phyloP scores from a whole-genome alignment of 805 yeast genomes.

The Kodamaea sagamina region DNA sequence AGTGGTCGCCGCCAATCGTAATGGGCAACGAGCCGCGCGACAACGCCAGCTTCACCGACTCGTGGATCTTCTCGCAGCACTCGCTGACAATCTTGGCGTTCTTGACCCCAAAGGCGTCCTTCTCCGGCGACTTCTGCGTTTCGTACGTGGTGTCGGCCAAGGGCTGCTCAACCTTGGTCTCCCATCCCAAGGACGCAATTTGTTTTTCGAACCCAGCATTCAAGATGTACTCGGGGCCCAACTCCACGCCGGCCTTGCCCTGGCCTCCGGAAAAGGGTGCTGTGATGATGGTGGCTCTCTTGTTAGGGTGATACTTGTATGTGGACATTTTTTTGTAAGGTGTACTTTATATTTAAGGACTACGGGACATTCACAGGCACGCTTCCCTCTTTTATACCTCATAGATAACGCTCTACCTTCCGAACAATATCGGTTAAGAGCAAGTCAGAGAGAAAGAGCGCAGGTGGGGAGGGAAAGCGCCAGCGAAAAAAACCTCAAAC shows the following conservation, averaged over 20 bases:
- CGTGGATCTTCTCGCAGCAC: constrained; percentile 63
- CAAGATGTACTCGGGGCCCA: constrained; percentile 83
- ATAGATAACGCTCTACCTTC: background rate
- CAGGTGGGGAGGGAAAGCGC: constrained; percentile 4
- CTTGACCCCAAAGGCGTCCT: constrained; percentile 56
- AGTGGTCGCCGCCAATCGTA: constrained; percentile 95
- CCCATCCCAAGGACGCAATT: constrained; percentile 74
- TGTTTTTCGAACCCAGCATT: constrained; percentile 69
- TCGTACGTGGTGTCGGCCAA: constrained; percentile 51
- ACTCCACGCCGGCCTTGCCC: constrained; percentile 89
- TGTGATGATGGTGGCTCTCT: constrained; percentile 65
- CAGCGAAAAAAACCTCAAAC: constrained; percentile 4
- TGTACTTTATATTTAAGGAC: too few relatives aligned
- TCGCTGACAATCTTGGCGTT: constrained; percentile 77
- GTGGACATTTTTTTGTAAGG: constrained; percentile 20
- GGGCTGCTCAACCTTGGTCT: constrained; percentile 53
- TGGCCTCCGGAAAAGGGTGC: constrained; percentile 98
- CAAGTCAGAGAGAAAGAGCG: constrained; percentile 8
- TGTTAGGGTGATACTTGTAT: constrained; percentile 57
- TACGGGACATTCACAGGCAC: background rate
- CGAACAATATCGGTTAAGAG: constrained; percentile 2
- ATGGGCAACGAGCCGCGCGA: constrained; percentile 59
- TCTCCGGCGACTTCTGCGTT: constrained; percentile 44
- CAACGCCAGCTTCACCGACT: constrained; percentile 57
- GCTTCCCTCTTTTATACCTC: constrained; percentile 6